Evolutionary conservation across 2,329 filamentous ascomycete species (phyloP), one percentile per base, ranked within the genome.

Genomic region (Pyrenophora graminea): DNA sequence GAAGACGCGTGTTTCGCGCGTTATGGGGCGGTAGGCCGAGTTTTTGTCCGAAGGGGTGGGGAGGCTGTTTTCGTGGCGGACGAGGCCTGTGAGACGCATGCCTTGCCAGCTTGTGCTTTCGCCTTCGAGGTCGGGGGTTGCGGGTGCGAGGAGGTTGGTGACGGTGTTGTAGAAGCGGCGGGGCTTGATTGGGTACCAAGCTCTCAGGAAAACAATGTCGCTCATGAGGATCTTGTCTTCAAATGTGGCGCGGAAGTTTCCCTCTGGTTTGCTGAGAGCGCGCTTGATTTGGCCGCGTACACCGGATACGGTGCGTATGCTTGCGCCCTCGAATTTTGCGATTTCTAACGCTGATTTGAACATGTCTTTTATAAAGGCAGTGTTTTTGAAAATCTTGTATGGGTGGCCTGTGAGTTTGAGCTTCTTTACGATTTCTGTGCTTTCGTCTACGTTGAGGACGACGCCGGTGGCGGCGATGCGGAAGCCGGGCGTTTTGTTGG

Each of bases 361-460:
- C 94, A 99, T 99, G 77, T 96, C 91, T 74, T 94, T 95, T 77
- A 99, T 91, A 72, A 99, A 99, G 33, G 94, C 92, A 0, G 94
- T 99, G 79, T 99, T 99, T 77, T 96, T 96, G 85, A 95, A 97
- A 75, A 97, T 95, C 78, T 97, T 97, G 82, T 94, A 95, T 1
- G 94, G 92, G 40, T 85, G 82, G 53, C 94, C 94, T 0, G 91
- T 97, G 41, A 99, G 84, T 76, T 99, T 99, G 69, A 99, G 86
- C 81, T 99, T 99, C 83, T 99, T 99, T 74, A 99, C 94, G 60
- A 99, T 97, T 72, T 99, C 94, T 3, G 90, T 92, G 34, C 88
- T 90, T 76, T 97, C 92, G 71, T 99, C 94, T 17, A 99, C 94
- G 68, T 88, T 92, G 58, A 97, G 79, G 4, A 99, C 90, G 2